Evolutionary conservation across 768 basidiomycete species (phyloP).

Genomic region (Kwoniella mangroviensis): DNA sequence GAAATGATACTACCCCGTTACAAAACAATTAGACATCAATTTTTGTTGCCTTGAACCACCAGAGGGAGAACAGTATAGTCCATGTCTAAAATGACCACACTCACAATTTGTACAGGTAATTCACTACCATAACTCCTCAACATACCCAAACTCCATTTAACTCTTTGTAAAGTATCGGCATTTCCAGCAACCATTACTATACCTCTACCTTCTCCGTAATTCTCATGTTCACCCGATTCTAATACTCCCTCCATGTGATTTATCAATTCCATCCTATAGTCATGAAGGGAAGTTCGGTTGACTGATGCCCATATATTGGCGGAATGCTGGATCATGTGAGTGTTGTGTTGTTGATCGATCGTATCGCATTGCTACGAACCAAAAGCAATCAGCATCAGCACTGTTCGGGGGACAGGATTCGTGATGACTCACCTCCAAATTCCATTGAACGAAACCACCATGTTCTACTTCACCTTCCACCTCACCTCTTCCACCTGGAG

Average conservation of each 20-base stretch:
- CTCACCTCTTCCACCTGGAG: conserved; percentile 57
- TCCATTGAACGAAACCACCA: conserved; percentile 56
- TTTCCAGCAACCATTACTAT: conserved; percentile 62
- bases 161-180: conserved; percentile 53
- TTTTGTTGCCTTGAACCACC: no score
- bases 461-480: conserved; percentile 53
- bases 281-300: conserved; percentile 49
- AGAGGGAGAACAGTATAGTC: no score
- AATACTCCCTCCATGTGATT: conserved; percentile 48
- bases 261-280: conserved; percentile 49
- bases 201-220: conserved; percentile 54
- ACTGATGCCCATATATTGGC: conserved; percentile 52
- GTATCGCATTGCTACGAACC: conserved; percentile 40
- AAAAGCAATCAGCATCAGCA: not conserved
- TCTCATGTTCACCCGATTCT: conserved; percentile 20
- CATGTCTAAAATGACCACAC: conserved; percentile 8
- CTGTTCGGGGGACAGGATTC: not conserved
- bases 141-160: conserved; percentile 49
- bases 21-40: no score
- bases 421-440: conserved; percentile 49
- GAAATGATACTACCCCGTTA: conserved; percentile 55
- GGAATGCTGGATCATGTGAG: conserved; percentile 48
- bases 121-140: conserved; percentile 41
- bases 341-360: conserved; percentile 53
- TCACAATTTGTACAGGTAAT: conserved; percentile 53